Conservation (phyloP, 2,329 filamentous ascomycete species). For the Pseudopyrenochaeta lycopersici region DNA sequence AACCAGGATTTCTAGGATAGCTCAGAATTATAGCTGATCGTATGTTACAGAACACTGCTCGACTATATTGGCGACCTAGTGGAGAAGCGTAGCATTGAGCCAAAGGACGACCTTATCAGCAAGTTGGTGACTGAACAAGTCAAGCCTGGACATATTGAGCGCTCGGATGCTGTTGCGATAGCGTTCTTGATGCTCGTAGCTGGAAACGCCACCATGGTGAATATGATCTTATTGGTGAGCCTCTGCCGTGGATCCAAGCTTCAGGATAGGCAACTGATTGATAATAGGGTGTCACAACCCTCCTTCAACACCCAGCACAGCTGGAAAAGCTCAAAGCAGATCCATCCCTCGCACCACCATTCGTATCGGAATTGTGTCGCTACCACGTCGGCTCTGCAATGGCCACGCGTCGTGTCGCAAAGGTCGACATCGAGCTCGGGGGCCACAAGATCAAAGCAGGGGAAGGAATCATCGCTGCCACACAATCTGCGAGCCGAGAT, state of each 20-base stretch:
- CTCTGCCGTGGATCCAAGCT: not conserved
- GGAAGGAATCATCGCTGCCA: not conserved
- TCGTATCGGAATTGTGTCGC: conserved; percentile 61
- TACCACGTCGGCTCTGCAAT: conserved; percentile 60
- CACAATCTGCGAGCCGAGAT: conserved; percentile 54
- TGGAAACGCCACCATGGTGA: conserved; percentile 63
- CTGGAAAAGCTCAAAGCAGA: conserved; percentile 53
- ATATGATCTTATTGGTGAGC: conserved; percentile 54
- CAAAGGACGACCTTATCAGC: conserved; percentile 59
- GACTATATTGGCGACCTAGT: conserved; percentile 57
- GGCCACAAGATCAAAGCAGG: not conserved
- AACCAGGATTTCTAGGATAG: conserved; percentile 7
- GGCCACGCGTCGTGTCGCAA: conserved; percentile 59
- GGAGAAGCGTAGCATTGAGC: conserved; percentile 51
- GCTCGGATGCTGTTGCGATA: conserved; percentile 52
- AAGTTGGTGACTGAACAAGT: conserved; percentile 44
- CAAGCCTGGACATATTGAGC: conserved; percentile 40
- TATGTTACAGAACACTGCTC: conserved; percentile 44
- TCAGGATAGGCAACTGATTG: not conserved
- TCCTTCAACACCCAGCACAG: conserved; percentile 56
- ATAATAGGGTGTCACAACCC: conserved; percentile 53
- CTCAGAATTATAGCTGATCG: conserved; percentile 3
- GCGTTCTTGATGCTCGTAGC: conserved; percentile 62
- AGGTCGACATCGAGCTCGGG: conserved; percentile 55
- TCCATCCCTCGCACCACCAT: conserved; percentile 48